Base-by-base conservation (phyloP, 495 filamentous ascomycete genomes). In the Podospora pseudocomata region DNA sequence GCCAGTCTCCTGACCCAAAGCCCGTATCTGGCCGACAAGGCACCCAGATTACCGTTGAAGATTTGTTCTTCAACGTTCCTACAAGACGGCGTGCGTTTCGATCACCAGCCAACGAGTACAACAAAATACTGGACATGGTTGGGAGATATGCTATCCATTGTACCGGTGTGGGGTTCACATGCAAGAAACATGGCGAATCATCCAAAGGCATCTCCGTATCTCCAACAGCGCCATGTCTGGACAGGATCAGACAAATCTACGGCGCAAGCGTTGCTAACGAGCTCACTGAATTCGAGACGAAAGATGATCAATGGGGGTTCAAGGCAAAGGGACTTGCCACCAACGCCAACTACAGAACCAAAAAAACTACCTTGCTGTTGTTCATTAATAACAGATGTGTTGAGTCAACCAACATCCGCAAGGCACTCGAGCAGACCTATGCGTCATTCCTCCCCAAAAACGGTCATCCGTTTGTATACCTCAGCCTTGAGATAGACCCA, bases 361-460 rank as follows among this genome's bases (percentile, higher is more conserved):
- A 98, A 79, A 91, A 90, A 76, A 97, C 93, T 0, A 90, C 86
- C 0, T 83, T 98, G 9, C 82, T 99, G 6, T 84, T 99, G 4
- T 99, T 99, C 78, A 98, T 99, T 77, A 99, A 99, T 71, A 92
- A 97, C 76, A 90, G 96, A 27, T 90, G 93, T n/a, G 96, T 99
- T 4, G 96, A 98, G 72, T 97, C 94, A 1, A 89, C 90, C 2
- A 86, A 89, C 30, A 91, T 98, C 68, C 95, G 92, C 71, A 94
- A 94, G 72, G 91, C 92, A 3, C 77, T 99, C 19, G 96, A 98
- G 77, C 92, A 95, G 78, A 94, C 91, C 18, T 99, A 98, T 73
- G 87, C 92, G 6, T 81, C 85, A 5, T 99, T 97, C 69, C 83
- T 99, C 2, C 96, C 96, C 1, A 99, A 98, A 77, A 92, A 91